These are phyloP conservation scores for Cystobasidium tubakii DNA, from an alignment of 768 basidiomycete species.

Conservation along the genomic window DNA sequence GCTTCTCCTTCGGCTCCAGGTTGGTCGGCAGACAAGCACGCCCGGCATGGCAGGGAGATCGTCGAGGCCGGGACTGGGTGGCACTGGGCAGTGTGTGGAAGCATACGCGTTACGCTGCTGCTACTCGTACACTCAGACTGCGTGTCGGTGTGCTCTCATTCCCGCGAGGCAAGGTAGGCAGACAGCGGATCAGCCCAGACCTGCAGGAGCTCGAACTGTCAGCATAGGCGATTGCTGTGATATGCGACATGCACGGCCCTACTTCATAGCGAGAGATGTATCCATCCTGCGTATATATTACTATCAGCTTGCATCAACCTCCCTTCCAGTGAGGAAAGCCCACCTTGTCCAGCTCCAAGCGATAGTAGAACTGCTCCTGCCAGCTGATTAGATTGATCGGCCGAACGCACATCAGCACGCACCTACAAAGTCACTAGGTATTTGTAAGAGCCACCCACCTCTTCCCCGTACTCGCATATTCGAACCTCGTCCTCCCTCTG, in stretches of 20 bases:
- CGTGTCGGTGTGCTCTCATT: too few relatives aligned
- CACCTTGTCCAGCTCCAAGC: constrained; percentile 1
- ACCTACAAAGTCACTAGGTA: too few relatives aligned
- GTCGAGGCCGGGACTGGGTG: too few relatives aligned
- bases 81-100: too few relatives aligned
- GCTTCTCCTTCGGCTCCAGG: too few relatives aligned
- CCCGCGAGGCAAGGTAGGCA: neutral
- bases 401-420: too few relatives aligned
- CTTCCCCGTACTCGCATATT: neutral
- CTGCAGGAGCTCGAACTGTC: neutral
- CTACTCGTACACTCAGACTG: too few relatives aligned
- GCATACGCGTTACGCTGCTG: too few relatives aligned
- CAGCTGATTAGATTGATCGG: neutral
- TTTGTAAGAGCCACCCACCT: neutral
- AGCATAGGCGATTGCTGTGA: neutral
- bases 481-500: neutral
- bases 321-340: neutral
- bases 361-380: neutral
- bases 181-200: constrained; percentile 13
- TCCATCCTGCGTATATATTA: neutral
- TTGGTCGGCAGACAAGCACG: too few relatives aligned
- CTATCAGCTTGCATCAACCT: neutral
- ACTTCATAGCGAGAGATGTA: neutral
- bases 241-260: neutral
- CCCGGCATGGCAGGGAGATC: too few relatives aligned